These are phyloP conservation scores for Phaeotremella skinneri DNA, from an alignment of 768 basidiomycete species.

Conservation along the genomic window DNA sequence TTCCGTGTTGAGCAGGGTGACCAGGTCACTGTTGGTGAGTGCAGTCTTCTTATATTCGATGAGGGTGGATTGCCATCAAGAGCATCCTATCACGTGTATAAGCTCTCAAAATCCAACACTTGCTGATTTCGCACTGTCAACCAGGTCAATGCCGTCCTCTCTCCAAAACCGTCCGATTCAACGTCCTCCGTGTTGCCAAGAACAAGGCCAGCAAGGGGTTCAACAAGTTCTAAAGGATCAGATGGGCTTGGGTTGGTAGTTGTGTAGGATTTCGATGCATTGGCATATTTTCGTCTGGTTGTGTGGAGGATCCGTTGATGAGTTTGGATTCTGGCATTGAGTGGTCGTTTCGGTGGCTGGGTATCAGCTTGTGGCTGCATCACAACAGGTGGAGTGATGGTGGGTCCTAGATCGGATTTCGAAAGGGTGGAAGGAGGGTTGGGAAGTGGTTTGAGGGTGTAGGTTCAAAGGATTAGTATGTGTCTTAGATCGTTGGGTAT, in stretches of 20 bases:
- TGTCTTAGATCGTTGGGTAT: too few species aligned
- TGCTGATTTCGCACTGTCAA: slow-evolving; percentile 10
- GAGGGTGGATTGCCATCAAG: neutral
- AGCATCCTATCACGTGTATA: neutral
- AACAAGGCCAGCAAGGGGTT: slow-evolving; percentile 92
- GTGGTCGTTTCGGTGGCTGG: too few species aligned
- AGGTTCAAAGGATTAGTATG: too few species aligned
- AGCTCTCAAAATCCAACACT: neutral
- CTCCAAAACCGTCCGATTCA: slow-evolving; percentile 99
- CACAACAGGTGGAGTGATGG: too few species aligned
- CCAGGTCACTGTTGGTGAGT: slow-evolving; percentile 78
- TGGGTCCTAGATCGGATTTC: too few species aligned
- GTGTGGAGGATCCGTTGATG: neutral
- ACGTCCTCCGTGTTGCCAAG: slow-evolving; percentile 91
- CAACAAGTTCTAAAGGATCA: slow-evolving; percentile 70
- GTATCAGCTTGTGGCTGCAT: too few species aligned
- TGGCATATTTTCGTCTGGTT: neutral
- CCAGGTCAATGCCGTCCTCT: slow-evolving; percentile 96
- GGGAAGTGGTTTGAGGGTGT: too few species aligned
- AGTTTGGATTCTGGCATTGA: too few species aligned
- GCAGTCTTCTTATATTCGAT: neutral
- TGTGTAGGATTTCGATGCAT: slow-evolving; percentile 5
- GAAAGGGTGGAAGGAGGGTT: too few species aligned
- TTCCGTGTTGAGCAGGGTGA: slow-evolving; percentile 98
- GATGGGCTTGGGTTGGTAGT: slow-evolving; percentile 2